phyloP scores from a whole-genome alignment of 2,329 filamentous ascomycete genomes.

The Colletotrichum destructivum region DNA sequence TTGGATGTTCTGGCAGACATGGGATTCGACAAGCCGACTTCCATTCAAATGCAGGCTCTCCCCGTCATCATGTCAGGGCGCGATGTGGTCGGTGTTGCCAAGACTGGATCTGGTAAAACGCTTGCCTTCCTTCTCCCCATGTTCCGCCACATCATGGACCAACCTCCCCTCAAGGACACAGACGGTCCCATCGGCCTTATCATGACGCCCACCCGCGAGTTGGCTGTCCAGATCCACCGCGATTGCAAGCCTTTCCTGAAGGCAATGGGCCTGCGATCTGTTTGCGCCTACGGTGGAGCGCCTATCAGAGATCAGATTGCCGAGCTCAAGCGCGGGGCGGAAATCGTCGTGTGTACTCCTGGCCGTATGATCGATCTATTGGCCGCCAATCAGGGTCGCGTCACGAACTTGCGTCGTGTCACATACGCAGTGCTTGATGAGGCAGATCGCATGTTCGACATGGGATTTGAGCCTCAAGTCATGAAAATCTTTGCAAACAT shows the following conservation, averaged over 20 bases:
- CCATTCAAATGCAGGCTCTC: constrained; percentile 95
- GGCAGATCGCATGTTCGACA: constrained; percentile 99
- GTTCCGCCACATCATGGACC: constrained; percentile 98
- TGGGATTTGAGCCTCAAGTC: constrained; percentile 98
- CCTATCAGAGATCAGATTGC: constrained; percentile 98
- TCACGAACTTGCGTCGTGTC: constrained; percentile 90
- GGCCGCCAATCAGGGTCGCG: constrained; percentile 92
- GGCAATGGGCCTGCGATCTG: constrained; percentile 85
- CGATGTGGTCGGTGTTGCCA: constrained; percentile 96
- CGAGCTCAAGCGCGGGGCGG: constrained; percentile 93
- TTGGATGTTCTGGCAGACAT: constrained; percentile 87
- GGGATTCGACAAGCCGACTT: constrained; percentile 89
- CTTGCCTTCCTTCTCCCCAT: constrained; percentile 95
- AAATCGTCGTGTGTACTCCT: constrained; percentile 95
- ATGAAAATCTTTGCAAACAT: constrained; percentile 96
- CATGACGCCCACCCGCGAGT: constrained; percentile 93
- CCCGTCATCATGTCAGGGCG: constrained; percentile 96
- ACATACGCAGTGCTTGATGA: constrained; percentile 97
- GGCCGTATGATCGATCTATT: constrained; percentile 96
- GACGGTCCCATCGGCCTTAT: constrained; percentile 92
- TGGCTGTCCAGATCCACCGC: constrained; percentile 93
- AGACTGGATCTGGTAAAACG: constrained; percentile 98
- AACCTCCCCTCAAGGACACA: constrained; percentile 82
- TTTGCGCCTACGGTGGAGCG: constrained; percentile 94
- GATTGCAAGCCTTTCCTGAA: constrained; percentile 97